phyloP scores from a whole-genome alignment of 1,284 basidiomycete species.

The Cryptococcus sp. region DNA sequence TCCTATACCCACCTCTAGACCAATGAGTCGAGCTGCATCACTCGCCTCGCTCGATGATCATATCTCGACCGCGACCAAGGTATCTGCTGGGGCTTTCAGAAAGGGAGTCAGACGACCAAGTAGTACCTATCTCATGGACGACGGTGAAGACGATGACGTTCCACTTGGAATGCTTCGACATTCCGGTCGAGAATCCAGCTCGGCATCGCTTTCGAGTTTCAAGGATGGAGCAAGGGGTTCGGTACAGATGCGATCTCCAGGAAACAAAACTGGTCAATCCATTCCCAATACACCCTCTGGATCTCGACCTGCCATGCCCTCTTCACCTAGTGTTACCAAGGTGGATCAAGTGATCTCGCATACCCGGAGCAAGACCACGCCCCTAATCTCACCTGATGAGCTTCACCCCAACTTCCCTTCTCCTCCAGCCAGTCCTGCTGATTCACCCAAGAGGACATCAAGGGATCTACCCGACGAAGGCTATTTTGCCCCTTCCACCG shows the following conservation, averaged over 20 bases:
- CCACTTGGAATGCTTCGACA: conserved; percentile 27
- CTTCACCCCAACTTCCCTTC: not conserved
- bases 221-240: not conserved
- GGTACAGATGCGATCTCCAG: not conserved
- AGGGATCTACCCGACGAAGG: not conserved
- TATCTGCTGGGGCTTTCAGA: conserved; percentile 39
- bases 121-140: conserved; percentile 8
- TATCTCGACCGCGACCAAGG: conserved; percentile 15
- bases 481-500: not conserved
- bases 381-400: not conserved
- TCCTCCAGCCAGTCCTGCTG: not conserved
- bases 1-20: conserved; percentile 19
- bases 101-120: conserved; percentile 35
- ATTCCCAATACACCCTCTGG: not conserved
- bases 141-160: conserved; percentile 35
- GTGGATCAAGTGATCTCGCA: too few species aligned
- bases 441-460: not conserved
- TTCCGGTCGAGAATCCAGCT: conserved; percentile 4
- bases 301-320: not conserved
- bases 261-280: not conserved
- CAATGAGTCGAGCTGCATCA: conserved; percentile 29
- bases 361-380: too few species aligned
- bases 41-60: conserved; percentile 22
- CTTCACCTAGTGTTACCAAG: not conserved
- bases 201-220: conserved; percentile 8